A percentile compares a stretch with the other conserved stretches of the same genome.
These are phyloP conservation scores for Rhodosporidiobolus odoratus DNA, from an alignment of 768 basidiomycete species.

Conservation along the genomic window DNA sequence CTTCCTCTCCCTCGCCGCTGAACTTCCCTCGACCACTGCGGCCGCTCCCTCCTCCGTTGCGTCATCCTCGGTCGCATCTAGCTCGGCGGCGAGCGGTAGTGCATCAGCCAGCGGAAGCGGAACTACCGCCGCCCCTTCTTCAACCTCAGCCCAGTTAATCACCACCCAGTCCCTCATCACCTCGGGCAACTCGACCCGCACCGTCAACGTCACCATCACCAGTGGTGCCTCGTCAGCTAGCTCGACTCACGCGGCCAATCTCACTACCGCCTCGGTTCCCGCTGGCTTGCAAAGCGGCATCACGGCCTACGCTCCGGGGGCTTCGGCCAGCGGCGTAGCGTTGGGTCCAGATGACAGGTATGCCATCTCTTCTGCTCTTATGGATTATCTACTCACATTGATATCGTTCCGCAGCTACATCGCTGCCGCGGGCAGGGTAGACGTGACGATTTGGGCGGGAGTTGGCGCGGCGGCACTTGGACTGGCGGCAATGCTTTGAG, in stretches of 20 bases:
- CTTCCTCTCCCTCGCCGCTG: background rate
- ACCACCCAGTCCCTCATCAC: constrained; percentile 4
- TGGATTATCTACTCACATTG: background rate
- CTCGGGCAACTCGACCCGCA: background rate
- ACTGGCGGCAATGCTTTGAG: background rate
- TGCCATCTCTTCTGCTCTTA: background rate
- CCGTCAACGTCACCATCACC: constrained; percentile 15
- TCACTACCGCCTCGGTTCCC: constrained; percentile 3
- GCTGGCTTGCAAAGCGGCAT: background rate
- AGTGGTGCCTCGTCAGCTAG: background rate
- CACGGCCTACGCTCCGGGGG: constrained; percentile 19
- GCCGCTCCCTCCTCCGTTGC: background rate
- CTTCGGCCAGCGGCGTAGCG: background rate
- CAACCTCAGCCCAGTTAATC: constrained; percentile 3
- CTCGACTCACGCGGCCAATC: constrained; percentile 2
- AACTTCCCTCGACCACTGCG: background rate
- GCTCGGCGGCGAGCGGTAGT: background rate
- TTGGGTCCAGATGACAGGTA: constrained; percentile 20
- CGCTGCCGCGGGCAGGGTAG: background rate
- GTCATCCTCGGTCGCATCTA: background rate
- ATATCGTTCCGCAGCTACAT: background rate
- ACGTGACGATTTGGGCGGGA: background rate
- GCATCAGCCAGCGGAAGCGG: background rate
- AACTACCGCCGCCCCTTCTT: constrained; percentile 1
- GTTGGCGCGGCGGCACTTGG: background rate